Evolutionary conservation across 805 yeast species (phyloP).

Genomic region (Candida coquimbonensis): DNA sequence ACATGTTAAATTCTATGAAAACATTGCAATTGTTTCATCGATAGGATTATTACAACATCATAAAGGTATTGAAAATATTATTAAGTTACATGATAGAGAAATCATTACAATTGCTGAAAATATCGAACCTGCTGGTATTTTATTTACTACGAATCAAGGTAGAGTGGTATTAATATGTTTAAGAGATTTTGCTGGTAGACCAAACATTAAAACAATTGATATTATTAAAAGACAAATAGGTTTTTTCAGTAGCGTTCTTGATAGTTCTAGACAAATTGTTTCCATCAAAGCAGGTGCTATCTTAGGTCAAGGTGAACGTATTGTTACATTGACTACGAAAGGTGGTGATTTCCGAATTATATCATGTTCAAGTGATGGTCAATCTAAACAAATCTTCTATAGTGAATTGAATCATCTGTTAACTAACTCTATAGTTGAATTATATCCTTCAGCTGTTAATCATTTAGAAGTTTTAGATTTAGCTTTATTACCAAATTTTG

Average conservation of each 20-base stretch:
- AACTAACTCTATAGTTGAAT: conserved; percentile 33
- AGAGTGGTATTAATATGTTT: conserved; percentile 56
- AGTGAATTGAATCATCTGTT: conserved; percentile 29
- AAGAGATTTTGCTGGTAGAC: conserved; percentile 63
- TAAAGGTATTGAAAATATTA: conserved; percentile 27
- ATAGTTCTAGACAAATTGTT: conserved; percentile 37
- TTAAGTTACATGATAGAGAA: conserved; percentile 48
- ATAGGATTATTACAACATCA: conserved; percentile 45
- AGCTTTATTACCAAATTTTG: conserved; percentile 37
- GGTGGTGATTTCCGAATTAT: conserved; percentile 42
- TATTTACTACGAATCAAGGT: conserved; percentile 63
- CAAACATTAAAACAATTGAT: conserved; percentile 27
- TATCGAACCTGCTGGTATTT: conserved; percentile 69
- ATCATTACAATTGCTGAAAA: conserved; percentile 46
- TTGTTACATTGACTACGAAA: conserved; percentile 33
- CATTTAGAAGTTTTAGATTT: conserved; percentile 57
- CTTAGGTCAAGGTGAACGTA: conserved; percentile 43
- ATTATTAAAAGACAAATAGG: conserved; percentile 27
- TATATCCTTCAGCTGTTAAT: conserved; percentile 46
- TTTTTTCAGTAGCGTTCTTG: conserved; percentile 25
- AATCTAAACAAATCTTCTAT: conserved; percentile 32
- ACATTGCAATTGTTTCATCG: conserved; percentile 64
- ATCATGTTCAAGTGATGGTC: conserved; percentile 41
- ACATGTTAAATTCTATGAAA: conserved; percentile 59
- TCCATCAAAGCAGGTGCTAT: conserved; percentile 50